Conservation (phyloP, 768 basidiomycete genomes). For the Psilocybe cubensis region DNA sequence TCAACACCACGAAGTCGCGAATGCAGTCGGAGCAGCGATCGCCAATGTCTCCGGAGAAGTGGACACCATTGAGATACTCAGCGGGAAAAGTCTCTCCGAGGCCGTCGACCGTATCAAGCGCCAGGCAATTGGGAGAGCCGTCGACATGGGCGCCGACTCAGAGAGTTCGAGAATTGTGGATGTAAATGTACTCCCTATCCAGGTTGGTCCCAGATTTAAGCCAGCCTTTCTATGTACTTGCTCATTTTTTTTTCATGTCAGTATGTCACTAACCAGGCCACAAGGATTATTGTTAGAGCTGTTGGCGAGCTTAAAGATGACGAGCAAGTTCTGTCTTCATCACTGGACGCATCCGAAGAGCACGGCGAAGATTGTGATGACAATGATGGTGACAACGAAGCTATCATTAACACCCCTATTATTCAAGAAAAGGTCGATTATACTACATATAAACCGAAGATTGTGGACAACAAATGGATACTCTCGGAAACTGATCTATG, state of each 20-base stretch:
- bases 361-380: slow-evolving; percentile 20
- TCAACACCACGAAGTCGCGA: slow-evolving; percentile 52
- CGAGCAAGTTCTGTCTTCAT: background rate
- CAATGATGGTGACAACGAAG: slow-evolving; percentile 2
- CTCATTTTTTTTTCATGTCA: slow-evolving; percentile 6
- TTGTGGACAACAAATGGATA: slow-evolving; percentile 46
- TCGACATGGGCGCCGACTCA: slow-evolving; percentile 47
- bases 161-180: slow-evolving; percentile 55
- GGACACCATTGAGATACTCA: slow-evolving; percentile 46
- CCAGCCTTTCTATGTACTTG: background rate
- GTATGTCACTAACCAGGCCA: slow-evolving; percentile 55
- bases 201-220: slow-evolving; percentile 26
- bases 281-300: slow-evolving; percentile 60
- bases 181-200: slow-evolving; percentile 56
- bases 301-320: slow-evolving; percentile 50
- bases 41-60: slow-evolving; percentile 45
- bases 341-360: background rate
- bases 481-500: slow-evolving; percentile 48
- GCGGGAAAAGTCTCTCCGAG: slow-evolving; percentile 34
- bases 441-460: slow-evolving; percentile 34
- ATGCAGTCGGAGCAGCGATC: slow-evolving; percentile 62
- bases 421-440: slow-evolving; percentile 27
- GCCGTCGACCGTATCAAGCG: slow-evolving; percentile 37
- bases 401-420: slow-evolving; percentile 21
- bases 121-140: slow-evolving; percentile 46